phyloP scores from a whole-genome alignment of 1,139 yeast genomes.

The Scheffersomyces quercinus region DNA sequence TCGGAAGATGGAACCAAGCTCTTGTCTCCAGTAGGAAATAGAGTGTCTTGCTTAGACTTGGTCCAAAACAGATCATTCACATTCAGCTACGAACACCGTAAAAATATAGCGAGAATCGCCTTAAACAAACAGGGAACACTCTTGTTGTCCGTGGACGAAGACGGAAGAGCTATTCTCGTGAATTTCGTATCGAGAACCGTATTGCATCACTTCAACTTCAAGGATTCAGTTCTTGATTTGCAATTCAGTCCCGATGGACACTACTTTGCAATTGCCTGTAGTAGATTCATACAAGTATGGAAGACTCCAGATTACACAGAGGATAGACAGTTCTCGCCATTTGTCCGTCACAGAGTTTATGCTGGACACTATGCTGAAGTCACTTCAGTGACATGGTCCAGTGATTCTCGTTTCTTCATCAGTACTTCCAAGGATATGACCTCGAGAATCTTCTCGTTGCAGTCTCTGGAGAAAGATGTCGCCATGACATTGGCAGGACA shows the following conservation, averaged over 20 bases:
- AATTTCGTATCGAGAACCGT: conserved; percentile 84
- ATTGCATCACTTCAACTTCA: conserved; percentile 93
- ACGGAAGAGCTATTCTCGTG: conserved; percentile 90
- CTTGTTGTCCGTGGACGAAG: conserved; percentile 81
- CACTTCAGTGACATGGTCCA: conserved; percentile 80
- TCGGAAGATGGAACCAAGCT: conserved; percentile 83
- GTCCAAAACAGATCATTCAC: conserved; percentile 85
- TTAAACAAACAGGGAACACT: conserved; percentile 80
- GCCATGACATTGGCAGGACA: conserved; percentile 92
- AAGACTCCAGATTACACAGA: conserved; percentile 77
- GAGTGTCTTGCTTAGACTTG: conserved; percentile 87
- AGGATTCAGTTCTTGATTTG: conserved; percentile 70
- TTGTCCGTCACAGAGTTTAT: conserved; percentile 83
- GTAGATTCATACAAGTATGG: conserved; percentile 90
- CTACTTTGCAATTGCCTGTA: conserved; percentile 82
- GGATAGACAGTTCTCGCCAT: conserved; percentile 91
- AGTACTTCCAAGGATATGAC: conserved; percentile 91
- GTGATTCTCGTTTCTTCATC: conserved; percentile 82
- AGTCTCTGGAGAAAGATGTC: conserved; percentile 72
- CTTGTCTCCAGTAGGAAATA: conserved; percentile 90
- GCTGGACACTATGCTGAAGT: conserved; percentile 93
- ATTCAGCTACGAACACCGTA: conserved; percentile 88
- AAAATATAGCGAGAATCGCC: conserved; percentile 77
- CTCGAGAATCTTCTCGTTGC: conserved; percentile 78
- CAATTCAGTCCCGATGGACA: conserved; percentile 89